phyloP scores from a whole-genome alignment of 2,329 filamentous ascomycete genomes.

The Mycocentrospora acerina region DNA sequence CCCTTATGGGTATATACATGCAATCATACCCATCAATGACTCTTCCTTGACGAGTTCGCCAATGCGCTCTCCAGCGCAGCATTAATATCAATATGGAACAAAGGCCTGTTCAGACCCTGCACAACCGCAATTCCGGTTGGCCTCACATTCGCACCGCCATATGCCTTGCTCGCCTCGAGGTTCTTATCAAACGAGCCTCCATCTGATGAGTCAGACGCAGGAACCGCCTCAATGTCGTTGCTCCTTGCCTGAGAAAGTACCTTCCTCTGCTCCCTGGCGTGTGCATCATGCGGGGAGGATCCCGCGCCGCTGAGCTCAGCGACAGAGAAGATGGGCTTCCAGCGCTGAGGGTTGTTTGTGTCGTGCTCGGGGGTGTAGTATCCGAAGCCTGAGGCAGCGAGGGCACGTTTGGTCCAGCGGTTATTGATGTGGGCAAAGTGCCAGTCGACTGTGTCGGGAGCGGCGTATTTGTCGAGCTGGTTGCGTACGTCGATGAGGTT shows the following conservation, averaged over 20 bases:
- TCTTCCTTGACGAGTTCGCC: slow-evolving; percentile 63
- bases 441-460: slow-evolving; percentile 87
- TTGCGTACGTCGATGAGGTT: slow-evolving; percentile 93
- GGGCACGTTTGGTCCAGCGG: slow-evolving; percentile 88
- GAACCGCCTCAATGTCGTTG: slow-evolving; percentile 18
- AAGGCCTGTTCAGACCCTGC: slow-evolving; percentile 81
- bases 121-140: slow-evolving; percentile 58
- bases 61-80: slow-evolving; percentile 89
- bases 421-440: slow-evolving; percentile 92
- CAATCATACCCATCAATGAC: slow-evolving; percentile 19
- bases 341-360: slow-evolving; percentile 62
- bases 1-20: neutral
- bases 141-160: slow-evolving; percentile 35
- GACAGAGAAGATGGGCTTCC: slow-evolving; percentile 93
- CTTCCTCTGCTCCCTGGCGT: slow-evolving; percentile 47
- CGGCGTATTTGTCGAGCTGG: slow-evolving; percentile 84
- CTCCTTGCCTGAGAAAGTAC: slow-evolving; percentile 53
- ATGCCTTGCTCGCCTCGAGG: slow-evolving; percentile 33
- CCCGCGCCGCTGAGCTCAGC: slow-evolving; percentile 78
- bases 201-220: slow-evolving; percentile 19
- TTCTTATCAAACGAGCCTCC: slow-evolving; percentile 36
- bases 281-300: slow-evolving; percentile 71
- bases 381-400: slow-evolving; percentile 88
- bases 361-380: slow-evolving; percentile 65
- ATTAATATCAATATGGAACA: slow-evolving; percentile 93